A percentile compares a stretch with the other conserved stretches of the same genome.
phyloP scores from a whole-genome alignment of 129 eudicot genomes.

The Mikania micrantha region DNA sequence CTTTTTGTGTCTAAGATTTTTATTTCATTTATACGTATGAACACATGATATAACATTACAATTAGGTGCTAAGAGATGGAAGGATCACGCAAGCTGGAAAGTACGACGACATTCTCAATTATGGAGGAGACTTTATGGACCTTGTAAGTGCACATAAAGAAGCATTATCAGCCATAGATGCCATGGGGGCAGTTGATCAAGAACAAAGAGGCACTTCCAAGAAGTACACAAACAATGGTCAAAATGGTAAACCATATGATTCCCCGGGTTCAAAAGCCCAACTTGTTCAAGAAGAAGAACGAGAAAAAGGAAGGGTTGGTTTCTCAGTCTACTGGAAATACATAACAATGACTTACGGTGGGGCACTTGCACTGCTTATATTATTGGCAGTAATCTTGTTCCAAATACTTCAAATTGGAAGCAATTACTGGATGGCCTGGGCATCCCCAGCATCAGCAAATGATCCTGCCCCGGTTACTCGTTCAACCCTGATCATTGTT shows the following conservation, averaged over 20 bases:
- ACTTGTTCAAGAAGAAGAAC: no score
- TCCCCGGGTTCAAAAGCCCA: no score
- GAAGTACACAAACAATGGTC: slow-evolving; percentile 17
- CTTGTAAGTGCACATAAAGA: slow-evolving; percentile 35
- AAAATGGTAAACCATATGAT: no score
- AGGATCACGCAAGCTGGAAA: slow-evolving; percentile 36
- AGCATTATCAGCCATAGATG: slow-evolving; percentile 21
- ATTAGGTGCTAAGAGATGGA: no score
- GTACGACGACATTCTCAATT: slow-evolving; percentile 20
- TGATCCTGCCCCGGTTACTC: slow-evolving; percentile 44
- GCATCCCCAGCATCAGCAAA: slow-evolving; percentile 70
- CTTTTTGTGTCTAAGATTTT: no score
- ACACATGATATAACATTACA: no score
- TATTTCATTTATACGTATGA: no score
- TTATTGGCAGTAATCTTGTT: slow-evolving; percentile 30
- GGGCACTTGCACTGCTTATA: slow-evolving; percentile 38
- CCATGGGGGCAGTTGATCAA: background rate
- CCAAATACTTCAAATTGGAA: no score
- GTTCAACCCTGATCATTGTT: no score
- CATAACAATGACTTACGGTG: slow-evolving; percentile 40
- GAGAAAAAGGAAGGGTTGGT: no score
- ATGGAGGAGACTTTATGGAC: slow-evolving; percentile 21
- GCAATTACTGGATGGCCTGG: slow-evolving; percentile 98
- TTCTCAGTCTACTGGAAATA: no score
- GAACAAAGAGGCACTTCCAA: slow-evolving; percentile 1